Evolutionary conservation across 768 basidiomycete species (phyloP), one percentile per base, ranked within the genome.

Genomic region (Mycena pura): DNA sequence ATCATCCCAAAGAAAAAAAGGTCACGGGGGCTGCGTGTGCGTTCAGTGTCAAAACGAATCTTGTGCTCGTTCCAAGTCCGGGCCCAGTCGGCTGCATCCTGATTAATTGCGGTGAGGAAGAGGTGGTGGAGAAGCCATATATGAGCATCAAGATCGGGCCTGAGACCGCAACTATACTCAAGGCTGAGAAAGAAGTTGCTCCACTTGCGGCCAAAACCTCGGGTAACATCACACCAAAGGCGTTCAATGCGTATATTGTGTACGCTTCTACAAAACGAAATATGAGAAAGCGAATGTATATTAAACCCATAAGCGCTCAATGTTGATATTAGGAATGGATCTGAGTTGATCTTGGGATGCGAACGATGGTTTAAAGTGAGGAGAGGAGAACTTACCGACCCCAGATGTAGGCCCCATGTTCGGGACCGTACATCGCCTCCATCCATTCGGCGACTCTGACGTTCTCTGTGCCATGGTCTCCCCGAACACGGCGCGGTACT

Each of bases 41-140:
- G 28, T 31, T 64, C 49, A 6, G 24, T 41, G n/a, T 36, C 51
- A 32, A 69, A 34, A 8, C 43, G 34, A 31, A 70, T 57, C 5
- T 36, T 47, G 54, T 77, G 76, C 17, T 54, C 15, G 50, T 78
- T 78, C 77, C 77, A 79, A 0, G 66, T 24, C 1, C 60, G 48
- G 0, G 69, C 65, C 69, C 70, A 80, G 1, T 62, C 48, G 5
- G 24, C 15, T 19, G 67, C 60, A 27, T 80, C 72, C 0, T 44
- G 25, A 39, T 76, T 73, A 53, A 76, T 68, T 0, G 38, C 27
- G 1, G 34, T 11, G 3, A 78, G 70, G 46, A 79, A 78, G 4
- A 78, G 70, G 51, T 67, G 65, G 31, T 75, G 76, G 4, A 77
- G 62, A 2, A 78, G 65, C 76, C 77, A 80, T 15, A 77, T 72